A percentile compares a stretch with the other conserved stretches of the same genome.
Evolutionary conservation across 805 yeast species (phyloP).

Genomic region (Nakazawaea ambrosiae): DNA sequence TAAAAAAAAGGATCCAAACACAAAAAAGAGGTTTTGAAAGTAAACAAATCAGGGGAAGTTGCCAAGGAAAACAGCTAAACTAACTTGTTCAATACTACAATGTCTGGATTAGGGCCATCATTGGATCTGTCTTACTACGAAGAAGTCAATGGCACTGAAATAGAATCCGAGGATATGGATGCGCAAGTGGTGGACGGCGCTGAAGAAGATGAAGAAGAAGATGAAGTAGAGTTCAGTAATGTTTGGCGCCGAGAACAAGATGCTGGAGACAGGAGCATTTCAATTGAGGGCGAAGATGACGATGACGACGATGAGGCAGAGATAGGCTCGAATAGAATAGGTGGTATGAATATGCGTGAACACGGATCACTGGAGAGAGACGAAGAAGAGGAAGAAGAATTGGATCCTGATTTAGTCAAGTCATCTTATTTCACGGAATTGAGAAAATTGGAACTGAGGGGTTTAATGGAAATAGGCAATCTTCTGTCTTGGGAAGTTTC

Average conservation of each 20-base stretch:
- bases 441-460: constrained; percentile 47
- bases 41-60: too few species aligned
- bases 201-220: neutral
- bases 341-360: too few species aligned
- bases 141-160: neutral
- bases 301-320: neutral
- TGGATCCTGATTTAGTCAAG: constrained; percentile 8
- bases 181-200: neutral
- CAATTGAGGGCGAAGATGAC: neutral
- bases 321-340: too few species aligned
- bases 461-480: constrained; percentile 69
- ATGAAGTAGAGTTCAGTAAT: neutral
- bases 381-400: constrained; percentile 12
- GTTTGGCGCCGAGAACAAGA: neutral
- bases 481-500: constrained; percentile 83
- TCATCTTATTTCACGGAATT: constrained; percentile 30
- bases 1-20: neutral
- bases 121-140: neutral
- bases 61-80: too few species aligned
- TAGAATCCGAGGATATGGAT: neutral
- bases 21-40: too few species aligned
- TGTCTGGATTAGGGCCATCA: too few species aligned
- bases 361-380: too few species aligned
- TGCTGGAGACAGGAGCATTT: neutral
- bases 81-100: too few species aligned